These are phyloP conservation scores for Vanrija humicola DNA, from an alignment of 1,284 basidiomycete species.

Conservation along the genomic window DNA sequence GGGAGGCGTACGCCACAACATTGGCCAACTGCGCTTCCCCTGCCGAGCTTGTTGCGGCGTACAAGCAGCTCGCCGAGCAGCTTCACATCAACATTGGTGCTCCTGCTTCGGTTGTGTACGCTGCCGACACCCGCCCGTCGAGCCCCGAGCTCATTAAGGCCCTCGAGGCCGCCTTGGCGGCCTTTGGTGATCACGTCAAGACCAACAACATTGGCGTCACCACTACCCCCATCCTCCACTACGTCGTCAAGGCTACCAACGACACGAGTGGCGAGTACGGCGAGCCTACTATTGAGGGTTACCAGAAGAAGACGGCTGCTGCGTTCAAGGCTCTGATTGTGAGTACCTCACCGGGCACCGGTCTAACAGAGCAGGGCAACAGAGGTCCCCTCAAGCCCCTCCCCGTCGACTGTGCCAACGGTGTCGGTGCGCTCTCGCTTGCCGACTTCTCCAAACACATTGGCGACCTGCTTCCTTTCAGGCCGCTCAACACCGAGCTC, in stretches of 20 bases:
- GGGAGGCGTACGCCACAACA: conserved; percentile 84
- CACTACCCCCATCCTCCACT: conserved; percentile 94
- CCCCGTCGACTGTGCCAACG: conserved; percentile 94
- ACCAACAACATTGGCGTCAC: conserved; percentile 62
- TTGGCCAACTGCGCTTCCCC: conserved; percentile 82
- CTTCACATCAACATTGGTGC: conserved; percentile 74
- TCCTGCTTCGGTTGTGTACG: conserved; percentile 81
- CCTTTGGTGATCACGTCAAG: conserved; percentile 51
- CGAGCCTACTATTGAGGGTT: conserved; percentile 77
- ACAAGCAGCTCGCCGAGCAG: conserved; percentile 63
- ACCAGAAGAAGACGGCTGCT: conserved; percentile 76
- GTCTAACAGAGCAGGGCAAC: conserved; percentile 53
- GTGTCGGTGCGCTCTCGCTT: conserved; percentile 80
- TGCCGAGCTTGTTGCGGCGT: conserved; percentile 64
- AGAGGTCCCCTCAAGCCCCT: conserved; percentile 54
- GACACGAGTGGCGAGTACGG: conserved; percentile 66
- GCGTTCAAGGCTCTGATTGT: conserved; percentile 87
- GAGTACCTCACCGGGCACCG: conserved; percentile 38
- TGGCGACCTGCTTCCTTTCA: conserved; percentile 37
- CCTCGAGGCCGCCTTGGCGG: conserved; percentile 75
- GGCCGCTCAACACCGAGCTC: conserved; percentile 64
- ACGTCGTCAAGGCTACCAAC: conserved; percentile 87
- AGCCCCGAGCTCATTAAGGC: conserved; percentile 76
- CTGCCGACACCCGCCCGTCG: conserved; percentile 87
- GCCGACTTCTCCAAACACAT: conserved; percentile 54